Evolutionary conservation across 805 yeast species (phyloP).

Genomic region (Candida silvicultrix): DNA sequence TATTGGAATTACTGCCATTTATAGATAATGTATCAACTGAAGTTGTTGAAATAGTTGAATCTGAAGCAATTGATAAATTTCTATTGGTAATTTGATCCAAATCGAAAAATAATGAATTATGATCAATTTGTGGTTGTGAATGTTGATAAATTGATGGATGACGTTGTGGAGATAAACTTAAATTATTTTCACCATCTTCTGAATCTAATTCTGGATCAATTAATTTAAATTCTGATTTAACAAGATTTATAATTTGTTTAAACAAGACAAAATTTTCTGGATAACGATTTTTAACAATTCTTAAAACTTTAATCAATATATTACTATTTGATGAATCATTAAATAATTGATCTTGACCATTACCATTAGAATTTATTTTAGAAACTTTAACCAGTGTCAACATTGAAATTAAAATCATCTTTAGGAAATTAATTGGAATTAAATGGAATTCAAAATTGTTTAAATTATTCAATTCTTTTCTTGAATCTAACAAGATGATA

Average conservation of each 20-base stretch:
- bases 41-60: neutral
- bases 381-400: constrained; percentile 9
- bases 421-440: constrained; percentile 21
- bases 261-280: constrained; percentile 21
- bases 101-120: neutral
- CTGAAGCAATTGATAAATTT: neutral
- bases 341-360: constrained; percentile 5
- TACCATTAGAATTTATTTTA: constrained; percentile 1
- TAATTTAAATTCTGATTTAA: neutral
- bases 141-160: neutral
- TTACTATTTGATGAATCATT: constrained; percentile 8
- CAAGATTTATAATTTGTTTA: constrained; percentile 6
- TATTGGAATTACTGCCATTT: neutral
- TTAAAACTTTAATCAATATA: constrained; percentile 9
- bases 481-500: constrained; percentile 3
- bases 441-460: constrained; percentile 23
- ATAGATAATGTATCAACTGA: neutral
- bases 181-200: neutral
- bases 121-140: neutral
- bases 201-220: neutral
- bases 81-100: neutral
- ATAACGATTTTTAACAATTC: constrained; percentile 18
- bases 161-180: neutral
- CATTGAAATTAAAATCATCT: constrained; percentile 16
- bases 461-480: constrained; percentile 3